Conservation (phyloP, 2,329 filamentous ascomycete species). For the Calonectria pteridis region DNA sequence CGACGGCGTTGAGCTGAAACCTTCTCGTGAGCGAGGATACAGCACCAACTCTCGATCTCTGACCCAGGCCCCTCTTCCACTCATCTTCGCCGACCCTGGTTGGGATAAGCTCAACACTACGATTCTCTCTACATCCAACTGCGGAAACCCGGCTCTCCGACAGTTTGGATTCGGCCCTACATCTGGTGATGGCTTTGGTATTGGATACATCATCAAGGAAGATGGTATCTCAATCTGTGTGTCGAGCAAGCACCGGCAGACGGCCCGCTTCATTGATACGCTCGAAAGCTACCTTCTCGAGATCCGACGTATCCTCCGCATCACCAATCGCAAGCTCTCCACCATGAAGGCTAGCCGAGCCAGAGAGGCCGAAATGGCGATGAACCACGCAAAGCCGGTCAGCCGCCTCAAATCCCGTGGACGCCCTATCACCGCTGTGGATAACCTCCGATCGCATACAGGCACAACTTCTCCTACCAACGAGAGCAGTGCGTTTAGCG, state of each 20-base stretch:
- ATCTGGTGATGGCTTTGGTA: slow-evolving; percentile 93
- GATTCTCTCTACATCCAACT: slow-evolving; percentile 97
- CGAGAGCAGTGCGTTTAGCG: slow-evolving; percentile 79
- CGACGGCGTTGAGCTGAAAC: slow-evolving; percentile 49
- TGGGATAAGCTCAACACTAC: slow-evolving; percentile 98
- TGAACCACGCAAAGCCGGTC: slow-evolving; percentile 49
- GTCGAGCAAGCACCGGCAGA: slow-evolving; percentile 93
- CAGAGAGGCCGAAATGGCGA: slow-evolving; percentile 62
- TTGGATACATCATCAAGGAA: slow-evolving; percentile 97
- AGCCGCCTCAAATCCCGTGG: slow-evolving; percentile 78
- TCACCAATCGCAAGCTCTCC: slow-evolving; percentile 66
- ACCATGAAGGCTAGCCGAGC: slow-evolving; percentile 62
- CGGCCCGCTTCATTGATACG: slow-evolving; percentile 88
- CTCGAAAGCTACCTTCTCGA: slow-evolving; percentile 92
- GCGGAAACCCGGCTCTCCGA: slow-evolving; percentile 92
- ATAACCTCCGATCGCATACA: slow-evolving; percentile 54
- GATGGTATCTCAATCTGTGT: slow-evolving; percentile 87
- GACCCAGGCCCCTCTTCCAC: slow-evolving; percentile 70
- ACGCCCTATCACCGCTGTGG: slow-evolving; percentile 74
- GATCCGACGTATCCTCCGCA: slow-evolving; percentile 84
- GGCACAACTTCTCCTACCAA: slow-evolving; percentile 73
- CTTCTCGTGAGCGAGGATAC: slow-evolving; percentile 64
- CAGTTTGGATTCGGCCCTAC: slow-evolving; percentile 98
- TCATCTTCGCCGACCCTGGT: slow-evolving; percentile 87
- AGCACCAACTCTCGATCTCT: slow-evolving; percentile 64